Percentiles rank a stretch among this genome's conserved stretches.
These are phyloP conservation scores for Colletotrichum sp. DNA, from an alignment of 2,329 filamentous ascomycete genomes.

Conservation along the genomic window DNA sequence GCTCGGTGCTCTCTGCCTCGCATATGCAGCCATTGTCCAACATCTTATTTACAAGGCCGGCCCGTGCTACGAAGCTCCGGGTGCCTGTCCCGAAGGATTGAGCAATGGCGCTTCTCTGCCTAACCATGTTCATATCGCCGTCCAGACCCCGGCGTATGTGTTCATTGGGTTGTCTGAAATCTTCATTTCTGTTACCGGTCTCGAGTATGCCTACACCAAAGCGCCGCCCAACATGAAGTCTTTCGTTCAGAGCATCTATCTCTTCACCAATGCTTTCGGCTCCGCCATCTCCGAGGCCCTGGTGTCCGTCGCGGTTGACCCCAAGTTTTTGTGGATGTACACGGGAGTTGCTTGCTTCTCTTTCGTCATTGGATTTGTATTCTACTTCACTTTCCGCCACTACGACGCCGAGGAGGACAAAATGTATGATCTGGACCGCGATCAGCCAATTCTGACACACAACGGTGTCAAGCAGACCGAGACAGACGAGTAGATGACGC, in stretches of 20 bases:
- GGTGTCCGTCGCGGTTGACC: conserved; percentile 55
- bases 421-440: conserved; percentile 42
- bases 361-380: conserved; percentile 53
- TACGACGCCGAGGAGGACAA: conserved; percentile 42
- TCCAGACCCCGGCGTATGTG: conserved; percentile 60
- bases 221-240: conserved; percentile 73
- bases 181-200: conserved; percentile 69
- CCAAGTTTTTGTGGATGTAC: conserved; percentile 72
- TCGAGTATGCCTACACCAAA: conserved; percentile 78
- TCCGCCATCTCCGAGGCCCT: conserved; percentile 63
- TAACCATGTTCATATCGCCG: conserved; percentile 58
- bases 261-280: conserved; percentile 64
- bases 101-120: conserved; percentile 36
- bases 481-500: background rate
- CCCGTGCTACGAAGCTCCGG: conserved; percentile 53
- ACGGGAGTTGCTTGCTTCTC: conserved; percentile 57
- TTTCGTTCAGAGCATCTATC: conserved; percentile 63
- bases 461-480: background rate
- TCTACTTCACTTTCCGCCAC: conserved; percentile 50
- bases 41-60: conserved; percentile 61
- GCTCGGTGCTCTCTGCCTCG: conserved; percentile 56
- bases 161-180: conserved; percentile 66
- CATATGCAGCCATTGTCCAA: conserved; percentile 65
- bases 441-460: conserved; percentile 31
- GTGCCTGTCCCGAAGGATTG: conserved; percentile 35